These are phyloP conservation scores for Coemansia biformis DNA, from an alignment of 192 early-diverging fungal genomes.

Conservation along the genomic window DNA sequence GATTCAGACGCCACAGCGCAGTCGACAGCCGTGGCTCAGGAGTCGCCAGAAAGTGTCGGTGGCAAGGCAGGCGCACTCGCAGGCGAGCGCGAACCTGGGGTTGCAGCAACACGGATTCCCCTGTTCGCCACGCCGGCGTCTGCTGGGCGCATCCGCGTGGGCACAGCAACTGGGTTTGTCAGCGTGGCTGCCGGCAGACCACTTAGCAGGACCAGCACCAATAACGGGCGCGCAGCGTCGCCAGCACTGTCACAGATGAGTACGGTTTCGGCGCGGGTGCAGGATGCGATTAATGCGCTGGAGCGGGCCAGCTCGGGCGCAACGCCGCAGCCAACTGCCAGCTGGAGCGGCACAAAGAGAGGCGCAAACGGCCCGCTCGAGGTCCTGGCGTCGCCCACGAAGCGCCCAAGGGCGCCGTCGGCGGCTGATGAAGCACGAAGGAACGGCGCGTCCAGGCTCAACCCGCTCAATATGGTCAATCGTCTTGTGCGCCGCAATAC, in stretches of 20 bases:
- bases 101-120: slow-evolving; percentile 3
- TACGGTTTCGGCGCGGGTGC: slow-evolving; percentile 27
- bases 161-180: slow-evolving; percentile 36
- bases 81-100: not conserved
- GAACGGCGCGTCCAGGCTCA: slow-evolving; percentile 5
- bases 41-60: not conserved
- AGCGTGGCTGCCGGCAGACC: slow-evolving; percentile 16
- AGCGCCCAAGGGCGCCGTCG: slow-evolving; percentile 29
- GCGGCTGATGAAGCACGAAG: not conserved
- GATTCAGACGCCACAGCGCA: not conserved
- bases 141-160: slow-evolving; percentile 8
- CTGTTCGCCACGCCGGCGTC: not conserved
- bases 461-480: slow-evolving; percentile 12
- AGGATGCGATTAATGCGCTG: slow-evolving; percentile 30
- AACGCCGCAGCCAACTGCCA: not conserved
- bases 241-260: slow-evolving; percentile 36
- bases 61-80: not conserved
- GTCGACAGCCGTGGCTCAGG: slow-evolving; percentile 1
- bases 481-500: slow-evolving; percentile 21
- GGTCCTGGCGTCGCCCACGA: slow-evolving; percentile 22
- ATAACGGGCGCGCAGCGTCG: slow-evolving; percentile 21
- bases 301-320: slow-evolving; percentile 15
- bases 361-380: slow-evolving; percentile 11
- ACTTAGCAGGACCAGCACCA: slow-evolving; percentile 11
- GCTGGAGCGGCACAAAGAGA: slow-evolving; percentile 20